Evolutionary conservation across 805 yeast species (phyloP).

Genomic region (Candida chilensis): DNA sequence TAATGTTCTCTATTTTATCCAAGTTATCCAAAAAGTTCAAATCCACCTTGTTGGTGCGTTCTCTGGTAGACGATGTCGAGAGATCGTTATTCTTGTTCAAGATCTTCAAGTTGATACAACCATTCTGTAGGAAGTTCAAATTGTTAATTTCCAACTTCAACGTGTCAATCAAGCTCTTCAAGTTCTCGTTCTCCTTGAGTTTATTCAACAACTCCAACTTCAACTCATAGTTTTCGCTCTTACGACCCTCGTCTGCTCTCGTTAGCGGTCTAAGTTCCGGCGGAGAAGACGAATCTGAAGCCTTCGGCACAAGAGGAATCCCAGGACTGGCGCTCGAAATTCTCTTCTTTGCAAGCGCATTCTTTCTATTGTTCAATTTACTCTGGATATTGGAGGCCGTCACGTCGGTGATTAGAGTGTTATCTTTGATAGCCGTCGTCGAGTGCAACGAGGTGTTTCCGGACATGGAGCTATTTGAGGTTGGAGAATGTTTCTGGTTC

Average conservation of each 20-base stretch:
- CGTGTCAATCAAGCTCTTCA: conserved; percentile 28
- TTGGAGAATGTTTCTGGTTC: neutral
- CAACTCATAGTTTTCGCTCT: conserved; percentile 9
- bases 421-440: neutral
- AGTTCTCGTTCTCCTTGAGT: conserved; percentile 31
- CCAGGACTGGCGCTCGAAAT: too few species aligned
- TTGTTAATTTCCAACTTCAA: conserved; percentile 25
- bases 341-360: neutral
- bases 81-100: neutral
- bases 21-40: conserved; percentile 10
- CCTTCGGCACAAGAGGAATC: neutral
- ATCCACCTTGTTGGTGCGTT: too few species aligned
- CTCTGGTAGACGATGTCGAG: too few species aligned
- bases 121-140: neutral
- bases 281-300: neutral
- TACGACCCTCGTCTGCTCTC: neutral
- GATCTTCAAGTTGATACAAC: neutral
- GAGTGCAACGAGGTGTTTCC: too few species aligned
- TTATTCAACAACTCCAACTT: conserved; percentile 29
- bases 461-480: neutral
- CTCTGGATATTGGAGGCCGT: neutral
- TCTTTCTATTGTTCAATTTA: neutral
- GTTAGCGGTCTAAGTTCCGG: neutral
- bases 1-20: conserved; percentile 25
- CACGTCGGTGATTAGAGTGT: neutral